phyloP scores from a whole-genome alignment of 2,329 filamentous ascomycete genomes.

The Paramyrothecium sp. region DNA sequence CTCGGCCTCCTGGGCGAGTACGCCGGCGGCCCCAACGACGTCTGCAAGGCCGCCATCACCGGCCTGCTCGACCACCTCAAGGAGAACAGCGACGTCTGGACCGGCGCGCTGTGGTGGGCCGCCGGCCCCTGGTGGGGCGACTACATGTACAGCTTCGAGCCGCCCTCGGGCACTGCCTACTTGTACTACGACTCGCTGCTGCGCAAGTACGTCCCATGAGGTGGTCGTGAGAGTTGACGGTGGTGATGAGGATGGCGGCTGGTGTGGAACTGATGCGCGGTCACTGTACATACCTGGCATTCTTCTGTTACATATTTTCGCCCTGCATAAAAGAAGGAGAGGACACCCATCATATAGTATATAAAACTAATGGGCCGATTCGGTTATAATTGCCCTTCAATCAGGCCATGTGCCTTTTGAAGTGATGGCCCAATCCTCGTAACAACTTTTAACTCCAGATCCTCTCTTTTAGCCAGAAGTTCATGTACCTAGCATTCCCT shows the following conservation, averaged over 20 bases:
- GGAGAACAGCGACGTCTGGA: conserved; percentile 57
- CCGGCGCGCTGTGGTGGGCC: conserved; percentile 56
- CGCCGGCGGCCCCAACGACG: conserved; percentile 49
- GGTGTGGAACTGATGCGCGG: too few species aligned
- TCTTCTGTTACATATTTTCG: too few species aligned
- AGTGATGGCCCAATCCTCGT: too few species aligned
- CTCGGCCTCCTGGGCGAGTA: conserved; percentile 55
- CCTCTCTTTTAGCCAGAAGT: too few species aligned
- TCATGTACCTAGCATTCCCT: too few species aligned
- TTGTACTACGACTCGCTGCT: conserved; percentile 22
- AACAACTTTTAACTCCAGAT: too few species aligned
- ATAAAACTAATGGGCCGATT: background rate
- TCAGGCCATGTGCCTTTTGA: too few species aligned
- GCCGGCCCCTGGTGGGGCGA: conserved; percentile 58
- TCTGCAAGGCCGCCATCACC: conserved; percentile 50
- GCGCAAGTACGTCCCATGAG: conserved; percentile 7
- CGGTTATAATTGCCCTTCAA: too few species aligned
- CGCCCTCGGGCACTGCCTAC: conserved; percentile 40
- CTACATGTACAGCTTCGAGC: conserved; percentile 49
- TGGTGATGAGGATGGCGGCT: too few species aligned
- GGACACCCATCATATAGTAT: too few species aligned
- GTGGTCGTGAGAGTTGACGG: background rate
- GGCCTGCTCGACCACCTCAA: conserved; percentile 51
- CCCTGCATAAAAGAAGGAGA: too few species aligned
- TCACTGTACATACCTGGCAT: too few species aligned